Base-by-base conservation (phyloP, 495 filamentous ascomycete species). In the Thermochaetoides thermophila region DNA sequence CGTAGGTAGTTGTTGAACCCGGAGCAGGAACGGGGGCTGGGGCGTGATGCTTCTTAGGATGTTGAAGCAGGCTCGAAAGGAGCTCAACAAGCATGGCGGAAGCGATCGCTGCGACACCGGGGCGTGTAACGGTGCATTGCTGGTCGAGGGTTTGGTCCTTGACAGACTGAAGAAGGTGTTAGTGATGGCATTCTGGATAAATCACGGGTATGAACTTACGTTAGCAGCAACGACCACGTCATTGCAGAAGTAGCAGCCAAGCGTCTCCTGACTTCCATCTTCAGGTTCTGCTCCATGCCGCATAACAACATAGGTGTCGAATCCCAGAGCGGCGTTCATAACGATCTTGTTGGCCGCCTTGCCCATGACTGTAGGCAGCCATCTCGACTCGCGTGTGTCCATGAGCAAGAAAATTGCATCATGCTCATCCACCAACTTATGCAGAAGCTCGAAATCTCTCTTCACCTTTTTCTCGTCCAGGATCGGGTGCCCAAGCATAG, bases 181-280 rank as follows among this genome's bases (percentile, higher is more conserved):
- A 76, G 71, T 28, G 20, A 32, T 18, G 16, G 14, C 28, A 36
- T 34, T 33, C 11, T n/a, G n/a, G n/a, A n/a, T n/a, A n/a, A n/a
- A n/a, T n/a, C n/a, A n/a, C n/a, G n/a, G n/a, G n/a, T n/a, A n/a
- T n/a, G n/a, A 38, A 68, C 81, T 74, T 66, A 92, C 85, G 60
- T 97, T 85, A 42, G 76, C 79, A 17, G 89, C 89, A 27, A 84
- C 82, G 19, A 97, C 89, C 27, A 97, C 87, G 52, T 97, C 89
- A 48, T 91, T 95, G 60, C 89, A 97, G 53, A 95, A 97, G 50
- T 97, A 97, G 48, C 89, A 97, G 8, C 89, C 89, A 17, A 95
- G 66, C 37, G 84, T 78, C 16, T 72, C 63, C 27, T 62, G 48
- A 22, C 52, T 59, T 16, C 63, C 73, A 13, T 68, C 64, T 16